Conservation (phyloP, 768 basidiomycete species). For the Auricularia heimuer region DNA sequence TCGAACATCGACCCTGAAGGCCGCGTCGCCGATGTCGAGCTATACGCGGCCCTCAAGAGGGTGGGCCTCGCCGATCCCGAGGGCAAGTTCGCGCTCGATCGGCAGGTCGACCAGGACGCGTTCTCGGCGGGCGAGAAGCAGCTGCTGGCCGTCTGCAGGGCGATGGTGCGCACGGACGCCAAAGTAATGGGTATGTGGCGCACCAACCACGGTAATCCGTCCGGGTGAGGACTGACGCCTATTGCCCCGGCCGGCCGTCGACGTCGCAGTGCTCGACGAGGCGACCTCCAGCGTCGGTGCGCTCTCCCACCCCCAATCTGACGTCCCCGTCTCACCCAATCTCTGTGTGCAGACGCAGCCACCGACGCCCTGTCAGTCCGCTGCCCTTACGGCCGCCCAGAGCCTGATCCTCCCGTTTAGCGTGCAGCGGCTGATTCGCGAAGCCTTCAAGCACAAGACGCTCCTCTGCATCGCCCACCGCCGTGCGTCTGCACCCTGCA, state of each 20-base stretch:
- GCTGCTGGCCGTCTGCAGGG: conserved; percentile 50
- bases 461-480: conserved; percentile 7
- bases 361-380: not conserved
- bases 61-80: conserved; percentile 32
- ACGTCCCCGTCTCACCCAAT: conserved; percentile 29
- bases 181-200: conserved; percentile 45
- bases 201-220: conserved; percentile 1
- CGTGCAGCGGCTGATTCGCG: conserved; percentile 5
- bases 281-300: conserved; percentile 50
- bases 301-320: not conserved
- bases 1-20: not conserved
- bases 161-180: conserved; percentile 46
- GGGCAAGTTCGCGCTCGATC: conserved; percentile 58
- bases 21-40: conserved; percentile 39
- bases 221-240: not conserved
- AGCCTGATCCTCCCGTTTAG: conserved; percentile 17
- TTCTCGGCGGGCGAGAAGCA: conserved; percentile 61
- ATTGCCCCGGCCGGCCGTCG: not conserved
- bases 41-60: conserved; percentile 53
- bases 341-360: not conserved
- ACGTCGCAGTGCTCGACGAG: conserved; percentile 34
- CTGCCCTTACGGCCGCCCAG: not conserved
- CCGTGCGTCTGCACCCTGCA: conserved; percentile 12
- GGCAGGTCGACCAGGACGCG: conserved; percentile 54
- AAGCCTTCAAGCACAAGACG: conserved; percentile 2